Evolutionary conservation across 2,329 filamentous ascomycete species (phyloP).

Genomic region (Fusarium sp.): DNA sequence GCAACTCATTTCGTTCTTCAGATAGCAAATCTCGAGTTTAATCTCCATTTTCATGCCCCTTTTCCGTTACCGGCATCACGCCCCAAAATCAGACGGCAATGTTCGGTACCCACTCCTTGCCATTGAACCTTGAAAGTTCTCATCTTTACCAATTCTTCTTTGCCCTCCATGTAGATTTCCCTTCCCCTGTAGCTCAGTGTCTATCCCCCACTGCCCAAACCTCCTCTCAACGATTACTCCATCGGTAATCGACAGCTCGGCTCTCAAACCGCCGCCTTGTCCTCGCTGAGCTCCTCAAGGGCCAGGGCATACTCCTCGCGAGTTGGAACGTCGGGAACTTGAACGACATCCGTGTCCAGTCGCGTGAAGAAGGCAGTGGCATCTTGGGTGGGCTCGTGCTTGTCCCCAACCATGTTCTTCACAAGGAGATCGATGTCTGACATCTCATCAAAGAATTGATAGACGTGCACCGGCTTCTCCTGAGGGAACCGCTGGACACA

Average conservation of each 20-base stretch:
- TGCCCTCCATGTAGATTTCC: background rate
- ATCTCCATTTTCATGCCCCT: background rate
- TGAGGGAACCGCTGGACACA: background rate
- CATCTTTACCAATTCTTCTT: background rate
- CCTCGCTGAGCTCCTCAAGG: background rate
- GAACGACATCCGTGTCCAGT: background rate
- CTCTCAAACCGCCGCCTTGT: background rate
- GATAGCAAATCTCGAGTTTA: background rate
- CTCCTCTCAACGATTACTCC: background rate
- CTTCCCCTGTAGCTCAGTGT: background rate
- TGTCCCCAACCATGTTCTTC: background rate
- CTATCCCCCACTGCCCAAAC: background rate
- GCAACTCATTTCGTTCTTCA: background rate
- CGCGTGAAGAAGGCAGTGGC: background rate
- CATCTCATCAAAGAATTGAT: background rate
- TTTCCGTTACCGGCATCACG: background rate
- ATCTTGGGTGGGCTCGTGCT: background rate
- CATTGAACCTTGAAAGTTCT: background rate
- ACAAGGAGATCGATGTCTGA: background rate
- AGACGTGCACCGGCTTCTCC: background rate
- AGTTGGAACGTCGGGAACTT: background rate
- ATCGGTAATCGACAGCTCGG: background rate
- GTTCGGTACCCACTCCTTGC: background rate
- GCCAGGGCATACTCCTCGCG: background rate
- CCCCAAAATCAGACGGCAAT: background rate